Percentiles rank a stretch among this genome's conserved stretches.
These are phyloP conservation scores for Trichoderma koningiopsis DNA, from an alignment of 2,329 filamentous ascomycete species.

Conservation along the genomic window DNA sequence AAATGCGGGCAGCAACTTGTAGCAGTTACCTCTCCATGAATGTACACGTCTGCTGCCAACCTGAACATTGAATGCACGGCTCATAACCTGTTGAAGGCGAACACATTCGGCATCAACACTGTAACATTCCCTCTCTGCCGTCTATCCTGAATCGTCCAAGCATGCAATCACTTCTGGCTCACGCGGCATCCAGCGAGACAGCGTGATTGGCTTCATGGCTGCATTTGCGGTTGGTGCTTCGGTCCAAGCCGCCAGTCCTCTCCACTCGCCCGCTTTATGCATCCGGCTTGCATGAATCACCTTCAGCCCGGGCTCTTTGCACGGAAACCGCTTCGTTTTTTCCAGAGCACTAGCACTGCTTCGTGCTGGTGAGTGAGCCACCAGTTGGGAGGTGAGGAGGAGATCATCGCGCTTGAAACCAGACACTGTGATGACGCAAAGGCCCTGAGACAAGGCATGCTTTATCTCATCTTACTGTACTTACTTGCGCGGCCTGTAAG, in stretches of 20 bases:
- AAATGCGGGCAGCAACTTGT: neutral
- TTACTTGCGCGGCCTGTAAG: neutral
- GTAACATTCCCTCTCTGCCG: neutral
- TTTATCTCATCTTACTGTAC: neutral
- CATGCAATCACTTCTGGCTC: conserved; percentile 1
- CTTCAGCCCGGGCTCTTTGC: conserved; percentile 10
- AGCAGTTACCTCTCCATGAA: neutral
- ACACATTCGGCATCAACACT: neutral
- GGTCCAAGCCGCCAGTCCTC: conserved; percentile 19
- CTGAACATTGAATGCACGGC: neutral
- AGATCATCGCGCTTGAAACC: neutral
- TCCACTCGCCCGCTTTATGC: conserved; percentile 24
- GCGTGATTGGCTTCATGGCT: neutral
- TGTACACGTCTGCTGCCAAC: too few relatives aligned
- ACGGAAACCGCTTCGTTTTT: neutral
- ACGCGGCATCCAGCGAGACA: conserved; percentile 3
- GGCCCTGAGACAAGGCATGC: neutral
- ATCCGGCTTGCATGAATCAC: conserved; percentile 26
- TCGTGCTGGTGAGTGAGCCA: neutral
- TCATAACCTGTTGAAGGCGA: neutral
- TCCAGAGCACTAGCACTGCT: neutral
- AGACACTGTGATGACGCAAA: conserved; percentile 19
- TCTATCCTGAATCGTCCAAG: neutral
- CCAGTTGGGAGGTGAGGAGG: neutral
- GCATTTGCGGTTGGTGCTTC: neutral